Base-by-base conservation (phyloP, 345 rosid species). In the Murraya paniculata region DNA sequence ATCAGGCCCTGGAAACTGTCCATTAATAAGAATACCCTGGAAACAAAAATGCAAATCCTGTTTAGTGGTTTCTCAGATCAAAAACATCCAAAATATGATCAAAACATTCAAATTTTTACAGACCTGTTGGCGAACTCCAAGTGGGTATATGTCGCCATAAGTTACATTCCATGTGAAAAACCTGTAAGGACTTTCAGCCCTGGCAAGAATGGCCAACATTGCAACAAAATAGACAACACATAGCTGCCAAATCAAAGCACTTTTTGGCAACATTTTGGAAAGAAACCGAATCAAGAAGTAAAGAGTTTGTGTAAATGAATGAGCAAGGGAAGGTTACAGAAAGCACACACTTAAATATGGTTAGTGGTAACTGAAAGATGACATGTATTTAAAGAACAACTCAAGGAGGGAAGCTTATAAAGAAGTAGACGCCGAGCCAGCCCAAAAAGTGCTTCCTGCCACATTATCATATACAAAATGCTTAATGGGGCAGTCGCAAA, bases 1-100 rank as follows among this genome's bases (percentile, higher is more conserved):
- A 25, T 92, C 93, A 6, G 99, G 99, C 50, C 99, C 99, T 16
- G 99, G 99, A 84, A 94, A 96, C 80, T 89, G 90, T 73, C 98
- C 98, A 61, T 96, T 96, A 5, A 96, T 94, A 68, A 96, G 84
- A 79, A 96, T 96, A 71, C 97, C 99, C 99, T 91, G 88, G 73
- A 66, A 77, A 19, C 25, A 50, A 28, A 27, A 76, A 45, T 9
- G 57, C 28, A 62, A 24, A 5, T 24, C 33, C 56, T 39, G 31
- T 67, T 13, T 1, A 5, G 18, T 6, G n/a, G 33, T n/a, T n/a
- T 55, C 22, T n/a, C 30, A 14, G 9, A 7, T 35, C 10, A 31
- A 25, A 4, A 57, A 18, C 18, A 41, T 22, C 41, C 27, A 59
- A 28, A 33, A 58, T 9, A 35, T 22, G 61, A 28, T 22, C 9